These are phyloP conservation scores for Cystofilobasidium ferigula DNA, from an alignment of 768 basidiomycete genomes.

Conservation along the genomic window DNA sequence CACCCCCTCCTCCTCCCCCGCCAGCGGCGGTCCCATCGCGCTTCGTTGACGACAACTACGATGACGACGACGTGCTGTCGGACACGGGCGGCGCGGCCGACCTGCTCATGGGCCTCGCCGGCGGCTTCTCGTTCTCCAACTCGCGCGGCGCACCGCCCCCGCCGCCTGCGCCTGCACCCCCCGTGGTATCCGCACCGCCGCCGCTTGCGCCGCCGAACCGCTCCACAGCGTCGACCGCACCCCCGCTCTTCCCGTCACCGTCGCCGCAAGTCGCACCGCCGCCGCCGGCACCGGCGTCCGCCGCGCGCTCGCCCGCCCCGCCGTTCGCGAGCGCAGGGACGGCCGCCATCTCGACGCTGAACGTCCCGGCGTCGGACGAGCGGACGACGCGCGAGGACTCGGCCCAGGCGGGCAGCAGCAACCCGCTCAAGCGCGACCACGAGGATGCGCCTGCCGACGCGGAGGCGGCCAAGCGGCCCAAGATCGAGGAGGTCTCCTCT, in stretches of 20 bases:
- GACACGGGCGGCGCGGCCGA: constrained; percentile 56
- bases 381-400: neutral
- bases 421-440: neutral
- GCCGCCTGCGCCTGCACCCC: neutral
- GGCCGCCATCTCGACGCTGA: neutral
- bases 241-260: constrained; percentile 7
- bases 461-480: neutral
- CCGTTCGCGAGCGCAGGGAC: neutral
- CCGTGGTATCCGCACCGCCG: neutral
- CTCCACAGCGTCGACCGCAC: constrained; percentile 13
- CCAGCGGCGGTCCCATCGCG: constrained; percentile 41
- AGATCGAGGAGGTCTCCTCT: neutral
- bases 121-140: constrained; percentile 34
- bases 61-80: constrained; percentile 37
- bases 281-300: neutral
- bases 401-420: neutral
- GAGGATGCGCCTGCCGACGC: neutral
- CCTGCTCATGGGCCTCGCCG: constrained; percentile 61
- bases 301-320: neutral
- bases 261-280: neutral
- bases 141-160: neutral
- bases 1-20: constrained; percentile 46
- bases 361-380: neutral
- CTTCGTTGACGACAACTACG: constrained; percentile 81
- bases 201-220: neutral